These are phyloP conservation scores for Solanum paucissectum DNA, from an alignment of 257 asterid genomes.

Conservation along the genomic window DNA sequence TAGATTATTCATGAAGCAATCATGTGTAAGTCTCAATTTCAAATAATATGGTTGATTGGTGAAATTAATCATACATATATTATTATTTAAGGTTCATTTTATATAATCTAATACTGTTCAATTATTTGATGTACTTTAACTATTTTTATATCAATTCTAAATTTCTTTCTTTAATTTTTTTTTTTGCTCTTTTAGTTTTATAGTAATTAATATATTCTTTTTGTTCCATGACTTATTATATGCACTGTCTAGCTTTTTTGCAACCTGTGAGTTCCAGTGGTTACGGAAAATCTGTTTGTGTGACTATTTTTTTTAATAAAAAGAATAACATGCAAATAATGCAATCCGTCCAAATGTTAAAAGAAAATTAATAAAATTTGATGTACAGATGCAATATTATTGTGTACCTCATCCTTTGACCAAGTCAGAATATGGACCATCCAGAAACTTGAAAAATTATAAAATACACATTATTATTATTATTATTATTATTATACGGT, in stretches of 20 bases:
- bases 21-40: background rate
- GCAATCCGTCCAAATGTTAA: background rate
- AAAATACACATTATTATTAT: background rate
- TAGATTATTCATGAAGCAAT: background rate
- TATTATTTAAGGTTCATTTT: background rate
- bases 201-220: background rate
- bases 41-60: background rate
- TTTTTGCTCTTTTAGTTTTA: background rate
- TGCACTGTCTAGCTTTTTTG: background rate
- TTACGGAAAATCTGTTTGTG: background rate
- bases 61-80: background rate
- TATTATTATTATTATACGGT: background rate
- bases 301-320: background rate
- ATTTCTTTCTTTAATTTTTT: background rate
- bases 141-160: background rate
- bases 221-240: background rate
- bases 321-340: background rate
- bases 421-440: background rate
- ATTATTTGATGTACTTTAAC: background rate
- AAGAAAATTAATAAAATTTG: background rate
- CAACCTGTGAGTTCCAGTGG: background rate
- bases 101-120: background rate
- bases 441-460: background rate
- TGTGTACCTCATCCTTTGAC: constrained; percentile 6
- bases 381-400: background rate